Evolutionary conservation across 1,284 basidiomycete species (phyloP).

Genomic region (Cutaneotrichosporon dermatis): DNA sequence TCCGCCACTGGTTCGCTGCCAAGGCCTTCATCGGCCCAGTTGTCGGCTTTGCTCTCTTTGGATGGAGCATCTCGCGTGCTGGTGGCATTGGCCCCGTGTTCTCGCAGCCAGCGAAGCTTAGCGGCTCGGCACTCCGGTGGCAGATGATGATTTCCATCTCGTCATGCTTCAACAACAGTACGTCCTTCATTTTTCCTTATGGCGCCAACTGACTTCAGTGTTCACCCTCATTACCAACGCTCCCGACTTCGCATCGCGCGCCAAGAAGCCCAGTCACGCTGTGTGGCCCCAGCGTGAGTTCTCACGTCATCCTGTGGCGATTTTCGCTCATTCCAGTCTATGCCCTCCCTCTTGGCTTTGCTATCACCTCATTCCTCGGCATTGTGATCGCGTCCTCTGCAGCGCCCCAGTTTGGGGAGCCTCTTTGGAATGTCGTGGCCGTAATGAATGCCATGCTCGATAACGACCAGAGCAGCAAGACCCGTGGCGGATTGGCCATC

Average conservation of each 20-base stretch:
- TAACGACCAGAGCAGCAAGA: constrained; percentile 18
- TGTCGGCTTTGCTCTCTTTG: constrained; percentile 71
- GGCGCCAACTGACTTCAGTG: constrained; percentile 25
- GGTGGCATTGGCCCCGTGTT: constrained; percentile 75
- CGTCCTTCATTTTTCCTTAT: neutral
- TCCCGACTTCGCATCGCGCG: constrained; percentile 67
- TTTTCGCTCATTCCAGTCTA: constrained; percentile 43
- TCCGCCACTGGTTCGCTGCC: constrained; percentile 74
- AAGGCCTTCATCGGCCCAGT: constrained; percentile 65
- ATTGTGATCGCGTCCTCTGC: constrained; percentile 77
- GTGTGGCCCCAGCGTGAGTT: constrained; percentile 59
- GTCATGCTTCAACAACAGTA: constrained; percentile 73
- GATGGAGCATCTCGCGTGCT: constrained; percentile 74
- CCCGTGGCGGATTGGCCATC: constrained; percentile 52
- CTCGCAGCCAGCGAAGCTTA: constrained; percentile 60
- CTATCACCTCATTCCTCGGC: constrained; percentile 73
- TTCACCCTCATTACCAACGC: constrained; percentile 55
- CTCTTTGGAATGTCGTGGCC: constrained; percentile 62
- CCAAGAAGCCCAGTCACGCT: constrained; percentile 62
- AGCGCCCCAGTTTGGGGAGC: constrained; percentile 70
- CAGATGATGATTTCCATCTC: constrained; percentile 71
- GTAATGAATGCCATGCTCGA: constrained; percentile 44
- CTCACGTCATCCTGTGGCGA: neutral
- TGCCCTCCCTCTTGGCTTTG: constrained; percentile 69
- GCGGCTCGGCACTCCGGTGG: constrained; percentile 70